These are phyloP conservation scores for Geotrichum cucujoidarum DNA, from an alignment of 1,139 yeast genomes.

Conservation along the genomic window DNA sequence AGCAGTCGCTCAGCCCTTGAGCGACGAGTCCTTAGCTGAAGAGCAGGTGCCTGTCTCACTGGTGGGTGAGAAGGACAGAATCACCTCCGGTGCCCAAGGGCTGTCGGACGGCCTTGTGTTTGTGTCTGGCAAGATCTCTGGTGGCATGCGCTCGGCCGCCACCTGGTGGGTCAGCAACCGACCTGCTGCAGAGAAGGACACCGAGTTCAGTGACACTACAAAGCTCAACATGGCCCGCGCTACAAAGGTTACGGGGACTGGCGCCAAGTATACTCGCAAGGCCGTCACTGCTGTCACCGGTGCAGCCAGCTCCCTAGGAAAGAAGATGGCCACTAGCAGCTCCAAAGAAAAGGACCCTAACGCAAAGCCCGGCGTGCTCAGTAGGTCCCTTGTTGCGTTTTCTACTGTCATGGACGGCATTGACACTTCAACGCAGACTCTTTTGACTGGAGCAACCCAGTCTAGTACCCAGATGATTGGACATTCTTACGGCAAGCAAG, in stretches of 20 bases:
- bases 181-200: constrained; percentile 12
- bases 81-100: constrained; percentile 13
- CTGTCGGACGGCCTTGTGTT: constrained; percentile 14
- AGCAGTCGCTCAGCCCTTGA: constrained; percentile 9
- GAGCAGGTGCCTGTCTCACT: not conserved
- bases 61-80: constrained; percentile 7
- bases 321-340: constrained; percentile 28
- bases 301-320: constrained; percentile 14
- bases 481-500: constrained; percentile 18
- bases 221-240: constrained; percentile 9
- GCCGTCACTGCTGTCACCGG: constrained; percentile 13
- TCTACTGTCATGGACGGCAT: constrained; percentile 19
- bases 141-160: constrained; percentile 15
- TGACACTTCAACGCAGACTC: constrained; percentile 14
- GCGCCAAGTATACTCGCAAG: constrained; percentile 14
- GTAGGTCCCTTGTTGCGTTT: constrained; percentile 19
- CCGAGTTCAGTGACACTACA: constrained; percentile 14
- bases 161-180: constrained; percentile 16
- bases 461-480: constrained; percentile 15
- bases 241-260: constrained; percentile 15
- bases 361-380: constrained; percentile 8
- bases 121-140: constrained; percentile 12
- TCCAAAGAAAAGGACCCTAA: constrained; percentile 20
- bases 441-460: constrained; percentile 5
- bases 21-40: constrained; percentile 1